Base-by-base conservation (phyloP, 257 asterid genomes). In the Cruciata laevipes region DNA sequence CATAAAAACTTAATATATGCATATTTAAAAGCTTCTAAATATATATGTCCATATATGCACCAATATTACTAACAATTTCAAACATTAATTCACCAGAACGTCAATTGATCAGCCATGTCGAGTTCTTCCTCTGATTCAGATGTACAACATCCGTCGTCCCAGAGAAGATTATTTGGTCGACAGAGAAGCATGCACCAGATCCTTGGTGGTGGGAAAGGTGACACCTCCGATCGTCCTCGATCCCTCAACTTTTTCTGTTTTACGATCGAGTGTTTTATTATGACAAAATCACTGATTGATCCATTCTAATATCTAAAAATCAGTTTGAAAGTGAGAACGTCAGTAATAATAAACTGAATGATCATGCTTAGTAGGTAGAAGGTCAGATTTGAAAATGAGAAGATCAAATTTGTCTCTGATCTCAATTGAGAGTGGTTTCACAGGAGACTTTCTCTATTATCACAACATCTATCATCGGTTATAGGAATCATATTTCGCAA, bases 171-270 rank as follows among this genome's bases (percentile, higher is more conserved):
- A 57, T 83, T 83, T 71, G 88, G 89, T 31, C 84, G 77, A 27
- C 78, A 80, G 33, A 91, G 72, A 71, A 70, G 89, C 38, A 47
- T 87, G 77, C 95, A 83, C 63, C 65, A 81, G 32, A 24, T 84
- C 71, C 81, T 89, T 57, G 96, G 96, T 62, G 91, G 92, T 16
- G 96, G 96, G 66, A 84, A 63, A 83, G 91, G 96, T 85, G 16
- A 47, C n/a, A 6, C 16, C 1, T 47, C 18, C 18, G 8, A 4
- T 16, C 55, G 21, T 42, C 51, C 51, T 38, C 47, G 61, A 65
- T 61, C 11, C 55, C 18, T 61, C 20, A 31, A 18, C 52, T 35
- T 66, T 73, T 16, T n/a, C n/a, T n/a, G n/a, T n/a, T n/a, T n/a
- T n/a, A n/a, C n/a, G n/a, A n/a, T n/a, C n/a, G n/a, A n/a, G n/a